phyloP scores from a whole-genome alignment of 2,329 filamentous ascomycete genomes.

The Cordyceps pruinosa region DNA sequence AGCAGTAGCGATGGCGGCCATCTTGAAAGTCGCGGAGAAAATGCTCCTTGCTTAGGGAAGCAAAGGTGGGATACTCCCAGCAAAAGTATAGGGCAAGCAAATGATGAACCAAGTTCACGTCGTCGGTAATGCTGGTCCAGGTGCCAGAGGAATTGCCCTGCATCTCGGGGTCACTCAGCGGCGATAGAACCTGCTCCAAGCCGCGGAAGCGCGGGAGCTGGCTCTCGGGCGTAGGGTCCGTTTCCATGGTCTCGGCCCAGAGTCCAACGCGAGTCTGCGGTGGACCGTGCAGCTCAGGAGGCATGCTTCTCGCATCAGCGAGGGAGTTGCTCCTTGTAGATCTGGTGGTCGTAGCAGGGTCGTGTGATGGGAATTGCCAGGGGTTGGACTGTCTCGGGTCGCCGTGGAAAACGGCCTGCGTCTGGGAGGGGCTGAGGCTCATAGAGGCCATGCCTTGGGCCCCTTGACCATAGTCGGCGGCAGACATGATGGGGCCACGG shows the following conservation, averaged over 20 bases:
- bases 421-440: slow-evolving; percentile 23
- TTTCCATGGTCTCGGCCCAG: slow-evolving; percentile 41
- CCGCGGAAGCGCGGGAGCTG: slow-evolving; percentile 29
- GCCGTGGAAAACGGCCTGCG: slow-evolving; percentile 22
- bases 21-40: slow-evolving; percentile 60
- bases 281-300: slow-evolving; percentile 30
- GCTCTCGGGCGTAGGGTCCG: slow-evolving; percentile 26
- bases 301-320: slow-evolving; percentile 41
- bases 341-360: slow-evolving; percentile 29
- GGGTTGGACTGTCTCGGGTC: slow-evolving; percentile 40
- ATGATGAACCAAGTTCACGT: slow-evolving; percentile 53
- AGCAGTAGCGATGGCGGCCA: slow-evolving; percentile 59
- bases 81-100: slow-evolving; percentile 63
- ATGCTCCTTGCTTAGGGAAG: slow-evolving; percentile 63
- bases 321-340: slow-evolving; percentile 42
- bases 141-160: slow-evolving; percentile 32
- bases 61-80: slow-evolving; percentile 71
- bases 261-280: slow-evolving; percentile 41
- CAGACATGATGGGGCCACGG: slow-evolving; percentile 20
- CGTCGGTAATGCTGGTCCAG: slow-evolving; percentile 57
- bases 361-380: slow-evolving; percentile 42
- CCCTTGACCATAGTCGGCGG: slow-evolving; percentile 16
- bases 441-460: slow-evolving; percentile 24
- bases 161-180: slow-evolving; percentile 36
- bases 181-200: slow-evolving; percentile 43